Evolutionary conservation across 108 stramenopile species (phyloP), one percentile per base, ranked within the genome.

Genomic region (Nitzschia palea): DNA sequence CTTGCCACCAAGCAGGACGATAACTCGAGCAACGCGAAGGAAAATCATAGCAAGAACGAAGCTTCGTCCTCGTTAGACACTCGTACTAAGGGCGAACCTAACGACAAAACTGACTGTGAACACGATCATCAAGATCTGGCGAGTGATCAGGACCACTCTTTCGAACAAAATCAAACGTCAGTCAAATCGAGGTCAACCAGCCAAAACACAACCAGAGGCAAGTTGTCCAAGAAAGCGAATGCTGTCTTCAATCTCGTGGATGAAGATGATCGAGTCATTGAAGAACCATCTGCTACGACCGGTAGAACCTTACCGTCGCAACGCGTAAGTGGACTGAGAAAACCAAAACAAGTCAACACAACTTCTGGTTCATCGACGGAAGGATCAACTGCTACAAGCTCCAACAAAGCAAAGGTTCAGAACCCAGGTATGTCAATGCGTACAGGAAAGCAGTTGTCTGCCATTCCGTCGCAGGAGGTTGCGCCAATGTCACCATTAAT

Each of bases 401-500:
- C 15, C 36, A 32, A 25, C 47, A 61, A 70, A 54, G 60, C 70
- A 4, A 79, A 73, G 35, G 54, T 78, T 30, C 62, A 68, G 53
- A 84, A 68, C 55, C 77, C 69, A 50, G 29, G 70, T 3, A 74
- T 34, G 28, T 68, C 68, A 6, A 75, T 67, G 17, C 81, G 86
- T 4, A 73, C 72, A 32, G 76, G 83, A 22, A 88, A 86, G 54
- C 78, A 65, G 12, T 74, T 90, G 6, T 80, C 84, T 8, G 79
- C 79, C 1, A 87, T 87, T 51, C 87, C 87, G 0, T 74, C 88
- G 15, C 63, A 79, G 30, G 25, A 58, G 9, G 71, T 80, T 28
- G 83, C 80, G 4, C 79, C 82, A 6, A 76, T 81, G 67, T 88
- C 86, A 15, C 88, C 86, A 8, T 27, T 45, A 34, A 20, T 43